Conservation (phyloP, 2,329 filamentous ascomycete species). For the Lecanoromycetidae sp. region DNA sequence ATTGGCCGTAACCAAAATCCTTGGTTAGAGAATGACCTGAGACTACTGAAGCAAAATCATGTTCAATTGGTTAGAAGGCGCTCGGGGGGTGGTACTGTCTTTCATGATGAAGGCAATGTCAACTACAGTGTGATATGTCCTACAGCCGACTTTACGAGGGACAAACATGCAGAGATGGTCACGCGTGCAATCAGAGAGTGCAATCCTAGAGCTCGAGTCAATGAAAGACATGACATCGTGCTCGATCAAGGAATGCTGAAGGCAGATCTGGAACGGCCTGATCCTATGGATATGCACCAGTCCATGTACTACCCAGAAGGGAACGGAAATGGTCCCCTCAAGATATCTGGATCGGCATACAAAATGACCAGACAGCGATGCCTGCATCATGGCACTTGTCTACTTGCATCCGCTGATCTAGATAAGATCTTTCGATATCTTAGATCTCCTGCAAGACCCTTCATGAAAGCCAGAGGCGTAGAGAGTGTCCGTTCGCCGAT, state of each 20-base stretch:
- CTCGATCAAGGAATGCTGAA: conserved; percentile 40
- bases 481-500: conserved; percentile 83
- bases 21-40: conserved; percentile 79
- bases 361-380: conserved; percentile 73
- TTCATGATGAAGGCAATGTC: conserved; percentile 84
- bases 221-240: conserved; percentile 87
- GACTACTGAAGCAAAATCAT: conserved; percentile 35
- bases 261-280: conserved; percentile 14
- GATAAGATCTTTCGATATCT: conserved; percentile 56
- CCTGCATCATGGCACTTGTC: conserved; percentile 85
- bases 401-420: conserved; percentile 68
- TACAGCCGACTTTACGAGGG: conserved; percentile 60
- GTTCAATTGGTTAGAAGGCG: conserved; percentile 59
- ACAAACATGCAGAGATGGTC: conserved; percentile 87
- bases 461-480: conserved; percentile 71
- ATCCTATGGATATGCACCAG: conserved; percentile 30
- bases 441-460: conserved; percentile 63
- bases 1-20: conserved; percentile 96
- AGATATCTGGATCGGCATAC: conserved; percentile 89
- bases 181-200: conserved; percentile 58
- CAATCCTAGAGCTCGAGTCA: conserved; percentile 55
- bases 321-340: conserved; percentile 39
- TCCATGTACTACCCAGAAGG: conserved; percentile 32
- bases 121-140: conserved; percentile 92
- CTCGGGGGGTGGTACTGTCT: conserved; percentile 84